Conservation (phyloP, 1,139 yeast genomes). For the Suhomyces anneliseae region DNA sequence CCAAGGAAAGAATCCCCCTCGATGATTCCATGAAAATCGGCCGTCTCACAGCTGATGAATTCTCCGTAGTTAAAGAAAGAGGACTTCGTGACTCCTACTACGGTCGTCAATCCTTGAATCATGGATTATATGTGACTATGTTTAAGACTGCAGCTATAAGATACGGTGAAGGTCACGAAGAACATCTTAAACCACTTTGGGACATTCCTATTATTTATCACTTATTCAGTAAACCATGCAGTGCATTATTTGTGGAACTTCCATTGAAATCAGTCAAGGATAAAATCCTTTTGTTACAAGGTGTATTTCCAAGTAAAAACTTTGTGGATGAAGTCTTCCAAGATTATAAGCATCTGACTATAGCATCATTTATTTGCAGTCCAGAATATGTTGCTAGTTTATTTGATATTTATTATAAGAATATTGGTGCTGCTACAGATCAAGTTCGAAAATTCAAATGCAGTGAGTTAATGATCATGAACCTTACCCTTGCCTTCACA, state of each 20-base stretch:
- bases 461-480: constrained; percentile 34
- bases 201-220: constrained; percentile 1
- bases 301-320: constrained; percentile 3
- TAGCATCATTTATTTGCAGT: constrained; percentile 1
- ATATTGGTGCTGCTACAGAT: not conserved
- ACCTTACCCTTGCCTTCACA: constrained; percentile 21
- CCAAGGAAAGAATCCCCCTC: not conserved
- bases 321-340: constrained; percentile 2
- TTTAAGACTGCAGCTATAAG: not conserved
- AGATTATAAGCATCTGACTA: constrained; percentile 1
- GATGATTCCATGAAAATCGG: not conserved
- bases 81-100: not conserved
- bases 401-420: not conserved
- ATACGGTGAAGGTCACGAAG: not conserved
- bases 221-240: constrained; percentile 3
- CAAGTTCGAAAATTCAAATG: constrained; percentile 6
- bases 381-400: not conserved
- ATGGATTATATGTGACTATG: not conserved
- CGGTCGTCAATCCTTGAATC: constrained; percentile 4
- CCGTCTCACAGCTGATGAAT: not conserved
- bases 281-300: constrained; percentile 3
- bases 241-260: constrained; percentile 4
- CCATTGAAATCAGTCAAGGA: constrained; percentile 2
- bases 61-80: constrained; percentile 1
- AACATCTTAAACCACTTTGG: not conserved